These are phyloP conservation scores for Didymella pinodella DNA, from an alignment of 2,329 filamentous ascomycete genomes.

Conservation along the genomic window DNA sequence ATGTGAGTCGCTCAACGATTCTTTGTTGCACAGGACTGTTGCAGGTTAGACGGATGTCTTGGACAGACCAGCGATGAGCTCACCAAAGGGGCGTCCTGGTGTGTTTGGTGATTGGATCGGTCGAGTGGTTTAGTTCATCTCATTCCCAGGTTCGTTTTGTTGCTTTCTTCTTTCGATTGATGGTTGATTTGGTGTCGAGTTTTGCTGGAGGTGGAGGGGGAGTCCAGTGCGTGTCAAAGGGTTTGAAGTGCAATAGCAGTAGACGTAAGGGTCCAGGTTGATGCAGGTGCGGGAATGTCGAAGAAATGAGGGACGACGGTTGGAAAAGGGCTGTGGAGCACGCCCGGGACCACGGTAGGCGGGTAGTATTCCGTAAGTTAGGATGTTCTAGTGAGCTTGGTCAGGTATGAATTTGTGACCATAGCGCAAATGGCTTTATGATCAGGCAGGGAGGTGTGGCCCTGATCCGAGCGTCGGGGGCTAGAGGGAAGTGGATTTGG, in stretches of 20 bases:
- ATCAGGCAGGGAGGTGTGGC: conserved; percentile 47
- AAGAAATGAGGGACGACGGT: conserved; percentile 53
- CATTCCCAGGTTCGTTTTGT: conserved; percentile 29
- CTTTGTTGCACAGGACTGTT: conserved; percentile 25
- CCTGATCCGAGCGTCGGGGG: conserved; percentile 48
- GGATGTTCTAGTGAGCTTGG: conserved; percentile 51
- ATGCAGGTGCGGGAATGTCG: conserved; percentile 49
- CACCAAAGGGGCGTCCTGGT: conserved; percentile 32
- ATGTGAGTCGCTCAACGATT: conserved; percentile 26
- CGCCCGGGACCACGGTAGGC: conserved; percentile 54
- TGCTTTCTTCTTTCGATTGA: conserved; percentile 6
- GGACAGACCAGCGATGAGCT: conserved; percentile 14
- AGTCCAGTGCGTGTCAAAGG: conserved; percentile 49
- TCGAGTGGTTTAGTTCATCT: conserved; percentile 44
- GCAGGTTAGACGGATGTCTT: conserved; percentile 24
- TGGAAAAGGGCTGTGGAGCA: conserved; percentile 52
- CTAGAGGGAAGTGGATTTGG: conserved; percentile 47
- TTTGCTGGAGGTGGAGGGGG: conserved; percentile 34
- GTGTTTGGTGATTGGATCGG: conserved; percentile 19
- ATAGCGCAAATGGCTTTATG: conserved; percentile 50
- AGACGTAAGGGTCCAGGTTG: conserved; percentile 52
- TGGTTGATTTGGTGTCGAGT: conserved; percentile 29
- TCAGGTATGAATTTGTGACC: conserved; percentile 51
- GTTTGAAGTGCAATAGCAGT: conserved; percentile 47
- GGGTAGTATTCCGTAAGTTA: conserved; percentile 51